Base-by-base conservation (phyloP, 2,329 filamentous ascomycete species). In the Fusarium sp. region DNA sequence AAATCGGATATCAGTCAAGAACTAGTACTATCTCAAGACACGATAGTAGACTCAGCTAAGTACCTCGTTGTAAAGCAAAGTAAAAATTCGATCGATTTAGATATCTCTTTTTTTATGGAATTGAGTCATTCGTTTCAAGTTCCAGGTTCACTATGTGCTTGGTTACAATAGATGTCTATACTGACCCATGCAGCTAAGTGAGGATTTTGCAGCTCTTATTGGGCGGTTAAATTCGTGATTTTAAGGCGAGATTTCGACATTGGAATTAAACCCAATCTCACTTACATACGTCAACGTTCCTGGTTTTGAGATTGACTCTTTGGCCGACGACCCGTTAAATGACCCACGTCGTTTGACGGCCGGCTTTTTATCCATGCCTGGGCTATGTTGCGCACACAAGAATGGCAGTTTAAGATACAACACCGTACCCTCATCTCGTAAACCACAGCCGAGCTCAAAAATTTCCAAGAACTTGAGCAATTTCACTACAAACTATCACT, bases 221-320 rank as follows among this genome's bases (percentile, higher is more conserved):
- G 46, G 33, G 36, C 45, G 8, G 33, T 38, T 24, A 39, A 66
- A 66, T 60, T 36, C 70, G 69, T 61, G 63, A 72, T 72, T 48
- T 38, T 43, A 24, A 42, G 20, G 53, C 48, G 34, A 39, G 40
- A 72, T 72, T 66, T 71, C 70, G 57, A 69, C 66, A 70, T 62
- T 44, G 33, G 52, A 62, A 59, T 42, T 20, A 31, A 51, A 49
- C 48, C 59, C 55, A 45, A 60, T 52, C n/a, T 28, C 31, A 53
- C 55, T 59, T 52, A 64, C 46, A 31, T 49, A 36, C 36, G 44
- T 64, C 52, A 45, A 33, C 42, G 38, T 53, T 62, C 45, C 54
- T 63, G 54, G 48, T 40, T 52, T 44, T 43, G 28, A 15, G 9
- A 17, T 50, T 28, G 38, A 42, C 24, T 60, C 22, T 31, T 42